Evolutionary conservation across 495 filamentous ascomycete genomes (phyloP).

Genomic region (Beverwykella pulmonaria): DNA sequence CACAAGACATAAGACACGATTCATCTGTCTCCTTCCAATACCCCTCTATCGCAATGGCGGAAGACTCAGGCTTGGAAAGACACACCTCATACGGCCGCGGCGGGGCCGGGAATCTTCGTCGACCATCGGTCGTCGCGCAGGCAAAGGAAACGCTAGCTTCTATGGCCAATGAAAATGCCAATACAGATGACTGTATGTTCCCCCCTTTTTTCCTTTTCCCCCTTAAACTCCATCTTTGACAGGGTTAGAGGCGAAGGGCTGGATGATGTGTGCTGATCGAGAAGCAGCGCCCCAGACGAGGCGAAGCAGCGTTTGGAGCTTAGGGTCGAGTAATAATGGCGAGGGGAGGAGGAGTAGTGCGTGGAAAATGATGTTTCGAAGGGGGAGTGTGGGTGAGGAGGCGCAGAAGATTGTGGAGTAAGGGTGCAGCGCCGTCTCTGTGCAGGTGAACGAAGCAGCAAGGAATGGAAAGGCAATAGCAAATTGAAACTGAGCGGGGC

Average conservation of each 20-base stretch:
- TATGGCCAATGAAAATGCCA: slow-evolving; percentile 13
- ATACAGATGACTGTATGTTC: neutral
- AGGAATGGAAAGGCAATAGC: neutral
- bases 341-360: slow-evolving; percentile 3
- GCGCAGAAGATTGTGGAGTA: slow-evolving; percentile 22
- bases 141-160: slow-evolving; percentile 14
- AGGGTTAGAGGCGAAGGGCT: no score
- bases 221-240: no score
- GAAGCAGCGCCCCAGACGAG: slow-evolving; percentile 21
- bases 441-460: neutral
- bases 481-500: neutral
- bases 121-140: slow-evolving; percentile 10
- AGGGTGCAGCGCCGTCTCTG: no score
- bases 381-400: slow-evolving; percentile 7
- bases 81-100: slow-evolving; percentile 28
- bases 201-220: neutral
- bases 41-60: slow-evolving; percentile 20
- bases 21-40: no score
- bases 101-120: slow-evolving; percentile 36
- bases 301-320: slow-evolving; percentile 27
- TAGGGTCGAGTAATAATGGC: slow-evolving; percentile 10
- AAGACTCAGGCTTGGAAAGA: slow-evolving; percentile 14
- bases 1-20: no score
- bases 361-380: slow-evolving; percentile 24
- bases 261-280: neutral